Evolutionary conservation across 2,329 filamentous ascomycete genomes (phyloP).

Genomic region (Epichloe hybrida): DNA sequence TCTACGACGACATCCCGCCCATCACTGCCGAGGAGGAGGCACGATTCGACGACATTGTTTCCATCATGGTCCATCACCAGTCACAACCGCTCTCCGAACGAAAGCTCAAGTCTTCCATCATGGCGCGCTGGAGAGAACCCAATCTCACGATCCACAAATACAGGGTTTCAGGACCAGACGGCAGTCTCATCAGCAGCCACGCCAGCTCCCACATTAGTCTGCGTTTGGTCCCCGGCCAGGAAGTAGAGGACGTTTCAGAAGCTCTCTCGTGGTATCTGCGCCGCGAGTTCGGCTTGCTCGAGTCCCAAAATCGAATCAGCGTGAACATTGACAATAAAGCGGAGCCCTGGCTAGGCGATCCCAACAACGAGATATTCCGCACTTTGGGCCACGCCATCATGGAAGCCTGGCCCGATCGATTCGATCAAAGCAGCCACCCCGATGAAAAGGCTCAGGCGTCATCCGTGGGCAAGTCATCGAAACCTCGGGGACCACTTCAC

Average conservation of each 20-base stretch:
- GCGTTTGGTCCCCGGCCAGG: constrained; percentile 85
- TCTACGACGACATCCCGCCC: constrained; percentile 73
- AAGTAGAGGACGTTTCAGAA: constrained; percentile 62
- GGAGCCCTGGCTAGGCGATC: constrained; percentile 92
- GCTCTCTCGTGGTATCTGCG: constrained; percentile 54
- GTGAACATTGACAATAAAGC: constrained; percentile 86
- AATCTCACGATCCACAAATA: constrained; percentile 90
- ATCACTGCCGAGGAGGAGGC: constrained; percentile 63
- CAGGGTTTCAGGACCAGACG: constrained; percentile 82
- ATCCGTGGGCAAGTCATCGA: constrained; percentile 7
- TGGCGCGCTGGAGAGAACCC: constrained; percentile 90
- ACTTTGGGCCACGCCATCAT: constrained; percentile 78
- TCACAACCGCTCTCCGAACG: constrained; percentile 46
- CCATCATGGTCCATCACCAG: constrained; percentile 59
- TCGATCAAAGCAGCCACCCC: constrained; percentile 12
- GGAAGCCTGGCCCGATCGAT: constrained; percentile 61
- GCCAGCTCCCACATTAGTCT: constrained; percentile 82
- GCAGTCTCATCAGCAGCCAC: constrained; percentile 79
- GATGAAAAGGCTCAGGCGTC: constrained; percentile 5
- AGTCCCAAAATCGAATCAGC: constrained; percentile 66
- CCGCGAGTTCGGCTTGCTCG: constrained; percentile 57
- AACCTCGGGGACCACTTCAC: constrained; percentile 59
- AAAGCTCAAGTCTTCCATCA: constrained; percentile 68
- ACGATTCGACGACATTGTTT: constrained; percentile 73
- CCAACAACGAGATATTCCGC: constrained; percentile 78